These are phyloP conservation scores for Yarrowia divulgata DNA, from an alignment of 805 yeast species.

Conservation along the genomic window DNA sequence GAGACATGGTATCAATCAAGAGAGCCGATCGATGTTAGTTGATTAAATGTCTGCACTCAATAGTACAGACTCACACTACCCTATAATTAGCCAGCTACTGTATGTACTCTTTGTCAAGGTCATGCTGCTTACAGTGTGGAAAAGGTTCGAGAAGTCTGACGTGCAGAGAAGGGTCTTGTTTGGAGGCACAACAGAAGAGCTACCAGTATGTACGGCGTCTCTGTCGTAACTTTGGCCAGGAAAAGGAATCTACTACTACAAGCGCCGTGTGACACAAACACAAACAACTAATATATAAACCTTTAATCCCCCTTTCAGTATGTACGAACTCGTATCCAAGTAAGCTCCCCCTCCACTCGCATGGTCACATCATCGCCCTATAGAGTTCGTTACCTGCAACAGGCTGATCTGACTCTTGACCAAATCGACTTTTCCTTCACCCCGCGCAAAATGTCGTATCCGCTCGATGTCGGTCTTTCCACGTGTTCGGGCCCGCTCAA, in stretches of 20 bases:
- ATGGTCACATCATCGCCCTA: constrained; percentile 3
- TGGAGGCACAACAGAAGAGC: not conserved
- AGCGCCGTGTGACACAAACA: too few species aligned
- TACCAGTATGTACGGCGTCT: too few species aligned
- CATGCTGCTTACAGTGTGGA: not conserved
- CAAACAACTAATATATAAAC: too few species aligned
- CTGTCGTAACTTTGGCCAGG: too few species aligned
- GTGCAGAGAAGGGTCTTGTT: constrained; percentile 23
- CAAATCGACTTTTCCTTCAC: not conserved
- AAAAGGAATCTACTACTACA: not conserved
- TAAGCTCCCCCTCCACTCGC: too few species aligned
- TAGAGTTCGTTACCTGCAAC: constrained; percentile 1
- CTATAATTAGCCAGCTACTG: too few species aligned
- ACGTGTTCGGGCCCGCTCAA: constrained; percentile 33
- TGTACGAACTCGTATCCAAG: too few species aligned
- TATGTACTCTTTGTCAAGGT: not conserved
- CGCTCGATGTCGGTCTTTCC: constrained; percentile 28
- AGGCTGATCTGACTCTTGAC: constrained; percentile 2
- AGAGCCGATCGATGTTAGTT: too few species aligned
- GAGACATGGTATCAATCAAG: too few species aligned
- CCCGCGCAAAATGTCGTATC: constrained; percentile 3
- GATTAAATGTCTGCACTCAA: too few species aligned
- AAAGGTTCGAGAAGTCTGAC: constrained; percentile 12
- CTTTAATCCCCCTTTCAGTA: too few species aligned
- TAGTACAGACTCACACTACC: too few species aligned